These are phyloP conservation scores for Allium sativum DNA, from an alignment of 106 monocot genomes.

Conservation along the genomic window DNA sequence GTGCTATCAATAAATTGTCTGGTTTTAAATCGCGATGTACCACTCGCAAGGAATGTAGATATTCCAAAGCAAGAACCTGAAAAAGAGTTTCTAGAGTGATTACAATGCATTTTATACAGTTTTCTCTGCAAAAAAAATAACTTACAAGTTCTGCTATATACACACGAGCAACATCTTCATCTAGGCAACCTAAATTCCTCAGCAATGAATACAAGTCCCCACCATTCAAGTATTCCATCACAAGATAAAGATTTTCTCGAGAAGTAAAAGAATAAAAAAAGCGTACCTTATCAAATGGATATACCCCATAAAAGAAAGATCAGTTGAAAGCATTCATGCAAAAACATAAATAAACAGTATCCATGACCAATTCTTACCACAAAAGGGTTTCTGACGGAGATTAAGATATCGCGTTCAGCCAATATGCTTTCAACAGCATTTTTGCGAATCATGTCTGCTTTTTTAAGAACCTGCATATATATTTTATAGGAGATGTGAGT, in stretches of 20 bases:
- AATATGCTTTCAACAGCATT: slow-evolving; percentile 99
- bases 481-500: background rate
- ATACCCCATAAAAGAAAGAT: slow-evolving; percentile 4
- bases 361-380: slow-evolving; percentile 46
- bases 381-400: slow-evolving; percentile 96
- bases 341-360: background rate
- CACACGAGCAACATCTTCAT: slow-evolving; percentile 84
- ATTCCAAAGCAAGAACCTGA: slow-evolving; percentile 97
- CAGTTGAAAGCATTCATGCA: background rate
- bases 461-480: slow-evolving; percentile 75
- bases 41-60: slow-evolving; percentile 82
- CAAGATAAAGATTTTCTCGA: slow-evolving; percentile 91
- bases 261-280: slow-evolving; percentile 99
- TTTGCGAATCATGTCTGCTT: slow-evolving; percentile 99
- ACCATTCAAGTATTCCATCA: slow-evolving; percentile 99
- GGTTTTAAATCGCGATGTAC: slow-evolving; percentile 98
- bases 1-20: slow-evolving; percentile 88
- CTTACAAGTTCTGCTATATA: slow-evolving; percentile 99
- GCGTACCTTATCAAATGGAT: slow-evolving; percentile 49
- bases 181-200: slow-evolving; percentile 92
- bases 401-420: slow-evolving; percentile 95
- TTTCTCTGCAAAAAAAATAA: slow-evolving; percentile 1
- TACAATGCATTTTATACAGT: background rate
- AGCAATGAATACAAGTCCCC: slow-evolving; percentile 93
- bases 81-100: background rate